Conservation (phyloP, 306 rosid species). For the Castanopsis chinensis region DNA sequence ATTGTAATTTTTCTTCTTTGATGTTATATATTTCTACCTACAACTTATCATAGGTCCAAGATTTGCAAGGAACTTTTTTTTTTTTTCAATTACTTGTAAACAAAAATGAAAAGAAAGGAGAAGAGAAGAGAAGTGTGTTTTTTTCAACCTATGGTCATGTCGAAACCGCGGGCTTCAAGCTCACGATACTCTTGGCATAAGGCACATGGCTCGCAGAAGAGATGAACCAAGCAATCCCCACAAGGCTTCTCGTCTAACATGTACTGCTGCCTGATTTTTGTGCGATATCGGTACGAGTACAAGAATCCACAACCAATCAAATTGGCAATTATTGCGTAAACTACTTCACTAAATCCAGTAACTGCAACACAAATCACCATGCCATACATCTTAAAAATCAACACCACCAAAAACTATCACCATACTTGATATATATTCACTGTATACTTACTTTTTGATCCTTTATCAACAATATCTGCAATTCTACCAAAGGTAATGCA, state of each 20-base stretch:
- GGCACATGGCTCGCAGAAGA: conserved; percentile 15
- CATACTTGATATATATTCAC: neutral
- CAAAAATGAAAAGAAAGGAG: no score
- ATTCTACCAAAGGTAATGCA: conserved; percentile 16
- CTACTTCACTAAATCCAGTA: neutral
- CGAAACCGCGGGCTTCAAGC: conserved; percentile 13
- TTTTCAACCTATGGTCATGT: conserved; percentile 9
- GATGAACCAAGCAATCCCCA: conserved; percentile 15
- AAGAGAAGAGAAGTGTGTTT: no score
- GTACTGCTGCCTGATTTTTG: conserved; percentile 12
- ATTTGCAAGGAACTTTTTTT: no score
- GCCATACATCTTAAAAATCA: no score
- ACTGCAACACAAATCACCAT: neutral
- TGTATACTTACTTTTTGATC: conserved; percentile 7
- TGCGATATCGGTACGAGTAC: neutral
- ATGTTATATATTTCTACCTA: no score
- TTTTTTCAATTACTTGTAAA: no score
- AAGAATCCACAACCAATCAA: neutral
- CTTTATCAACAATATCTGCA: conserved; percentile 15
- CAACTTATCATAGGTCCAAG: no score
- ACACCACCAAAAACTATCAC: no score
- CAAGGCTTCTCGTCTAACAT: neutral
- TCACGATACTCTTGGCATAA: conserved; percentile 26
- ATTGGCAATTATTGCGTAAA: neutral
- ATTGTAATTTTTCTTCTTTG: no score